phyloP scores from a whole-genome alignment of 108 stramenopile genomes.

The Bacterosira constricta region DNA sequence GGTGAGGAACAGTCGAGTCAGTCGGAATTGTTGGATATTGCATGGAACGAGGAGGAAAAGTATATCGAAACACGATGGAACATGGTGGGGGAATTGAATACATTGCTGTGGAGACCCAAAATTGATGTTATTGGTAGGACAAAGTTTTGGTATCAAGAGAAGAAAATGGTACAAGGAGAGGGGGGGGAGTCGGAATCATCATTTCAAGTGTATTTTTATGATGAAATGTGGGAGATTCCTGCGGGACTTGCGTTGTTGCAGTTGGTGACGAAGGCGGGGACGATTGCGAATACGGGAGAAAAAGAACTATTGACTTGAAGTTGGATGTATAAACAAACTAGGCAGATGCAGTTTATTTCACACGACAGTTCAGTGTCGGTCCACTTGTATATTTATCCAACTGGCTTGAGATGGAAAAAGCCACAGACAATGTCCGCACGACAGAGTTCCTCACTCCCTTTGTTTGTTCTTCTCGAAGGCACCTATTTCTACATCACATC shows the following conservation, averaged over 20 bases:
- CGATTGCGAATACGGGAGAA: conserved; percentile 43
- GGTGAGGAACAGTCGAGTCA: conserved; percentile 32
- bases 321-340: too few relatives aligned
- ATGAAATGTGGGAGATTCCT: conserved; percentile 82
- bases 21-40: conserved; percentile 66
- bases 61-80: conserved; percentile 84
- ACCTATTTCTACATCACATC: too few relatives aligned
- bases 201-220: conserved; percentile 70
- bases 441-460: too few relatives aligned
- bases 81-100: conserved; percentile 76
- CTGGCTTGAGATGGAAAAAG: too few relatives aligned
- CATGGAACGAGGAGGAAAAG: conserved; percentile 28
- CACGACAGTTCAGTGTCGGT: too few relatives aligned
- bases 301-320: too few relatives aligned
- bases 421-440: too few relatives aligned
- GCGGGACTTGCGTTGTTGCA: conserved; percentile 72
- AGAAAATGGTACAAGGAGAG: neutral
- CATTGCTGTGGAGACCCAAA: conserved; percentile 75
- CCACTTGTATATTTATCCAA: too few relatives aligned
- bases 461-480: too few relatives aligned
- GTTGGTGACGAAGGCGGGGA: conserved; percentile 65
- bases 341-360: too few relatives aligned
- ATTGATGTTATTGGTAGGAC: conserved; percentile 84
- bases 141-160: conserved; percentile 75
- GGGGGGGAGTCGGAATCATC: neutral